Base-by-base conservation (phyloP, 129 eudicot species). In the Apium graveolens region DNA sequence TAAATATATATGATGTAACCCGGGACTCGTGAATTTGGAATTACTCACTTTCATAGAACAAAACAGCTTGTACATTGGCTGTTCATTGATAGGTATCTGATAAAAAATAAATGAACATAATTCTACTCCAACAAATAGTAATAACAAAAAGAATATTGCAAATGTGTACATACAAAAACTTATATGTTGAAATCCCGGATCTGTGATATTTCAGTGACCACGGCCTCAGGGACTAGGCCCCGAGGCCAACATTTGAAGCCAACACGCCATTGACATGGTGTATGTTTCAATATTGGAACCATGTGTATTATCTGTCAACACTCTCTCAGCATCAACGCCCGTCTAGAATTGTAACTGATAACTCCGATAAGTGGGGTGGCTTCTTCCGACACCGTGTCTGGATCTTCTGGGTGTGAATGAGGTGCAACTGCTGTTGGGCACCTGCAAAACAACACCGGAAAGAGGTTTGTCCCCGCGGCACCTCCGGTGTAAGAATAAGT, bases 181-280 rank as follows among this genome's bases (percentile, higher is more conserved):
- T 14, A n/a, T 11, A 29, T 16, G 20, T 65, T 32, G 18, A 12
- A 29, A 29, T 6, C 20, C 38, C 14, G 21, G 18, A 0, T 4
- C 1, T 2, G 10, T 31, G 11, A 17, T 18, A 41, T 21, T 79
- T 79, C 35, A 83, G 73, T 83, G 86, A 41, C 86, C 86, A 45
- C 80, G 82, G 7, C 86, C 86, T 79, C 65, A 78, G 2, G 86
- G 86, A 75, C 86, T 83, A 48, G 86, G 82, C 6, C 82, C 86
- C 1, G 82, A 83, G 4, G 82, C 71, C 34, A 83, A 34, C 46
- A 63, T 51, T 77, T 73, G 71, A 18, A 83, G 82, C 86, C 82
- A 83, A 38, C 38, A 43, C 3, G 82, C 68, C 86, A 82, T 78
- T 48, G 62, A 53, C 62, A 53, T 53, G 9, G 62, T 20, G 62